Evolutionary conservation across 1,284 basidiomycete species (phyloP).

Genomic region (Leccinum pachyderme): DNA sequence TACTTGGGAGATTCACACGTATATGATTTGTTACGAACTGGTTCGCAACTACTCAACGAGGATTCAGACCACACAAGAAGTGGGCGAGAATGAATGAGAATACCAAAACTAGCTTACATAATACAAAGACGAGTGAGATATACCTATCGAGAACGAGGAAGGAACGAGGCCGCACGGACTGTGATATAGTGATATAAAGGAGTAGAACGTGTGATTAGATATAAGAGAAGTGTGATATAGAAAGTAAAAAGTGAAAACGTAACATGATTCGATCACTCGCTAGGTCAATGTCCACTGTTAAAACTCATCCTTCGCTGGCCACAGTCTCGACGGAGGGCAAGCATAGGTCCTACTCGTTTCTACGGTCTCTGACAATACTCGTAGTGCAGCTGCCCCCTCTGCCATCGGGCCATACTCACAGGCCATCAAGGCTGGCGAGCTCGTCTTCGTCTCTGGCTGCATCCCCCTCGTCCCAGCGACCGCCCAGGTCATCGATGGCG

Average conservation of each 20-base stretch:
- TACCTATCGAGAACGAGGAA: too few relatives aligned
- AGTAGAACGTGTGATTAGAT: too few relatives aligned
- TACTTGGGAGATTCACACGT: neutral
- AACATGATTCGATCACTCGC: neutral
- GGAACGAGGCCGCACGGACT: too few relatives aligned
- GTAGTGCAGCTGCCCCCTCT: slow-evolving; percentile 67
- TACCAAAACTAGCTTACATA: too few relatives aligned
- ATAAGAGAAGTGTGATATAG: too few relatives aligned
- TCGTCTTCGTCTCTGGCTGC: slow-evolving; percentile 89
- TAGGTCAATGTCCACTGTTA: neutral
- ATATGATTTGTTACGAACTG: too few relatives aligned
- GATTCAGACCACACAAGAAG: too few relatives aligned
- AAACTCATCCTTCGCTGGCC: neutral
- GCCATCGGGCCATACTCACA: slow-evolving; percentile 93
- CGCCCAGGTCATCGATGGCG: slow-evolving; percentile 75
- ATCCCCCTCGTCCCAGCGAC: slow-evolving; percentile 82
- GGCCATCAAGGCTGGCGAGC: slow-evolving; percentile 81
- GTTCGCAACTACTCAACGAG: too few relatives aligned
- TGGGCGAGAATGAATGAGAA: too few relatives aligned
- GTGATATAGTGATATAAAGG: too few relatives aligned
- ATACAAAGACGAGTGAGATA: too few relatives aligned
- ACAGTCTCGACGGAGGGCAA: slow-evolving; percentile 46
- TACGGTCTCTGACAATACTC: neutral
- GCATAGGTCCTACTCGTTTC: slow-evolving; percentile 2
- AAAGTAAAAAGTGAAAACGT: too few relatives aligned